Conservation (phyloP, 805 yeast genomes). For the Hemisphaericaspora nanyangensis region DNA sequence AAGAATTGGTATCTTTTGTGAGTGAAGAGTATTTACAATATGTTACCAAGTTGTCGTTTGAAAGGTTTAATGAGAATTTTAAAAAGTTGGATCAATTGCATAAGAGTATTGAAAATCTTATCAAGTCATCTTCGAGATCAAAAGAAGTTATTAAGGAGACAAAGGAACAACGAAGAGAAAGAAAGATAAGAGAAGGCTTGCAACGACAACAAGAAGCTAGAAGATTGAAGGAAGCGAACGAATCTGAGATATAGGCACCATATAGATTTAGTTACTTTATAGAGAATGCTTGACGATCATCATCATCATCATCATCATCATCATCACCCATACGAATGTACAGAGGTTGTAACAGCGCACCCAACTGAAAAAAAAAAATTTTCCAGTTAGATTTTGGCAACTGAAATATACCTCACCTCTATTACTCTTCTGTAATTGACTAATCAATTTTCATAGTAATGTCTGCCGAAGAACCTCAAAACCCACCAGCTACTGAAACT, state of each 20-base stretch:
- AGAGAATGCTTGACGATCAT: too few species aligned
- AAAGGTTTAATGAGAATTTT: constrained; percentile 64
- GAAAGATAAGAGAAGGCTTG: constrained; percentile 53
- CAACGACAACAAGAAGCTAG: constrained; percentile 24
- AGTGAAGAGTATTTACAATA: constrained; percentile 46
- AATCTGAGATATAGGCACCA: too few species aligned
- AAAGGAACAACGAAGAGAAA: constrained; percentile 52
- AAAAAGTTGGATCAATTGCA: constrained; percentile 50
- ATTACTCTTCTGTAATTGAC: too few species aligned
- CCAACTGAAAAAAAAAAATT: too few species aligned
- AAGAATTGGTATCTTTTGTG: constrained; percentile 43
- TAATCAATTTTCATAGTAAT: constrained; percentile 9
- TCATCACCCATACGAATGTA: too few species aligned
- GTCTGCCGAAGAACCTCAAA: constrained; percentile 19
- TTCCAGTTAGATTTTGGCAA: too few species aligned
- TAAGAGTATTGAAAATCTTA: constrained; percentile 35
- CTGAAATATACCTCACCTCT: too few species aligned
- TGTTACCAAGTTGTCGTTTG: constrained; percentile 52
- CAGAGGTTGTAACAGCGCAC: too few species aligned
- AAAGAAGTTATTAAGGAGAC: constrained; percentile 33
- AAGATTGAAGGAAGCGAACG: not conserved
- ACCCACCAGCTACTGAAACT: not conserved
- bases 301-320: too few species aligned
- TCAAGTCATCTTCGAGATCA: not conserved
- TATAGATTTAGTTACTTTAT: too few species aligned